Evolutionary conservation across 2,329 filamentous ascomycete genomes (phyloP).

Genomic region (Drechslerella coelobrocha): DNA sequence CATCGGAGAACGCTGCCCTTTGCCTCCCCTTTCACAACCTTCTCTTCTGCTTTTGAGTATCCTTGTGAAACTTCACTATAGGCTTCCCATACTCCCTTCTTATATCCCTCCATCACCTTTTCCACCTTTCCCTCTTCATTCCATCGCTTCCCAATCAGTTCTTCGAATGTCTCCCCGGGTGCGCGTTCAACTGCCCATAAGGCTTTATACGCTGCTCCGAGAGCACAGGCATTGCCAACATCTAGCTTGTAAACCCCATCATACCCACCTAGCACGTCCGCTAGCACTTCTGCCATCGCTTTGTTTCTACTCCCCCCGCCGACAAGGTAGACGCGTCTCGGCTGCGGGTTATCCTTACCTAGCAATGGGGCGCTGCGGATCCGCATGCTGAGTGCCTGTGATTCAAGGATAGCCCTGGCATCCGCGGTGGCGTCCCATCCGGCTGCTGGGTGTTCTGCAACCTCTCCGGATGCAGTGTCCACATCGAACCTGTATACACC

Average conservation of each 20-base stretch:
- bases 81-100: constrained; percentile 72
- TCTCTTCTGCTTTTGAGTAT: constrained; percentile 77
- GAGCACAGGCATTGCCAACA: constrained; percentile 91
- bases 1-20: no score
- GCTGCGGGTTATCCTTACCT: constrained; percentile 67
- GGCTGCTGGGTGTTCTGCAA: constrained; percentile 52
- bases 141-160: constrained; percentile 84
- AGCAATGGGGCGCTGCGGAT: constrained; percentile 68
- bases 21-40: constrained; percentile 64
- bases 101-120: constrained; percentile 82
- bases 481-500: constrained; percentile 86
- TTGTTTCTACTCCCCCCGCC: constrained; percentile 89
- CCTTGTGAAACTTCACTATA: constrained; percentile 79
- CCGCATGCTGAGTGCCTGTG: constrained; percentile 89
- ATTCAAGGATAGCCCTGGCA: constrained; percentile 86
- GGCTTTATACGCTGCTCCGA: constrained; percentile 94
- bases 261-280: constrained; percentile 83
- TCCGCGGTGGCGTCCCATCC: constrained; percentile 71
- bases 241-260: constrained; percentile 94
- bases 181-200: constrained; percentile 83
- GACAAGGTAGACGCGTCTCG: constrained; percentile 88
- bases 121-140: constrained; percentile 81
- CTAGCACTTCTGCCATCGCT: constrained; percentile 83
- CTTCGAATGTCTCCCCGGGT: constrained; percentile 79
- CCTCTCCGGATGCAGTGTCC: constrained; percentile 64